Base-by-base conservation (phyloP, 2,329 filamentous ascomycete genomes). In the Microcyclosporella mali region DNA sequence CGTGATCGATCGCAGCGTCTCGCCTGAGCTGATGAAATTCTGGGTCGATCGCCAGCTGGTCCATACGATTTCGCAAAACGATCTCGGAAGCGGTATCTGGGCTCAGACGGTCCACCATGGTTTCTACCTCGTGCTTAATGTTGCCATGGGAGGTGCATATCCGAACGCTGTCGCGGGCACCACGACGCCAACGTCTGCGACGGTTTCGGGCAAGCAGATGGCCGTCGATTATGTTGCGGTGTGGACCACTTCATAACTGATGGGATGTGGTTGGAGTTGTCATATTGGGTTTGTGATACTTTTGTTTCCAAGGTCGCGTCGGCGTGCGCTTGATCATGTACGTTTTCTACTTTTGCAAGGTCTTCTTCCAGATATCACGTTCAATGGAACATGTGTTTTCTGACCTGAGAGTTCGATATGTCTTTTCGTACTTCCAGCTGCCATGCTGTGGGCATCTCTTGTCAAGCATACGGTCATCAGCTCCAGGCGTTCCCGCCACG, bases 111-210 rank as follows among this genome's bases (percentile, higher is more conserved):
- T 58, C n/a, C 51, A 57, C 30, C 45, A 55, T 15, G 54, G 56
- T 4, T 52, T 51, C 34, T 60, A 53, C 40, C 33, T 61, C 14
- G 47, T 61, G 6, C 31, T 61, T 28, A 59, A 61, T 32, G 39
- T 61, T 8, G 59, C 59, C 6, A 58, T 61, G 29, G 59, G 59
- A 3, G 59, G 59, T 8, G 35, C 49, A 2, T 61, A 58, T 44
- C 59, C 59, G 1, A 50, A 59, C 40, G 56, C 52, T 4, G 40
- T 56, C 3, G 49, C 48, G 33, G 58, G 58, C 11, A 38, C 33
- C 16, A 47, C 44, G n/a, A 61, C 59, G 25, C 59, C 59, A 19
- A 50, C 45, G 19, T 27, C 39, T n/a, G 28, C 11, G 6, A 56
- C 53, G 3, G 45, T 54, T 3, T 34, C 41, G 7, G 52, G 50